These are phyloP conservation scores for Eragrostis tef DNA, from an alignment of 202 grass and related monocot species.

Conservation along the genomic window DNA sequence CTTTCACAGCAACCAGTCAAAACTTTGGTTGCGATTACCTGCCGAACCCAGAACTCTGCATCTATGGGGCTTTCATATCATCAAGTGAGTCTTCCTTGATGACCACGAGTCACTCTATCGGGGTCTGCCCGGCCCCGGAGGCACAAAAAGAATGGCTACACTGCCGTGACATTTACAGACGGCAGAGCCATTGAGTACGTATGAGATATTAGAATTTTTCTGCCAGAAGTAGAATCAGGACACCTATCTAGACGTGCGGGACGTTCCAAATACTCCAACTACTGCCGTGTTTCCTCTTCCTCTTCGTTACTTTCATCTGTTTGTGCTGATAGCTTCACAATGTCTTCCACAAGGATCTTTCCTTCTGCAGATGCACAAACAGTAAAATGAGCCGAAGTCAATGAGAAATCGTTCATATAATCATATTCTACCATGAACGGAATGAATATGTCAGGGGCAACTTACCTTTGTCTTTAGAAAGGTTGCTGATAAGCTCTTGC, in stretches of 20 bases:
- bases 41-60: slow-evolving; percentile 1
- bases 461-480: slow-evolving; percentile 94
- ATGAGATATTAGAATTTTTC: slow-evolving; percentile 27
- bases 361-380: slow-evolving; percentile 52
- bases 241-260: slow-evolving; percentile 25
- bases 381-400: slow-evolving; percentile 24
- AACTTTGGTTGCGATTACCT: slow-evolving; percentile 31
- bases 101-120: slow-evolving; percentile 6
- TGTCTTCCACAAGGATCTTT: slow-evolving; percentile 79
- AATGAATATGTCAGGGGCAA: background rate
- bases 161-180: slow-evolving; percentile 29
- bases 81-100: background rate
- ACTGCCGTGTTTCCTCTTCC: slow-evolving; percentile 50
- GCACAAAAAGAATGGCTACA: slow-evolving; percentile 36
- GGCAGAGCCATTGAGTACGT: slow-evolving; percentile 28
- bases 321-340: slow-evolving; percentile 68
- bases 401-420: background rate
- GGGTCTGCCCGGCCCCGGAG: slow-evolving; percentile 17
- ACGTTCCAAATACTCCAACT: slow-evolving; percentile 22
- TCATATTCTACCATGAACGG: background rate
- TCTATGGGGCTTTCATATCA: slow-evolving; percentile 39
- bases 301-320: slow-evolving; percentile 65
- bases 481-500: slow-evolving; percentile 87
- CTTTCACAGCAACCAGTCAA: slow-evolving; percentile 43
- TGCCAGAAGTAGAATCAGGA: slow-evolving; percentile 25